Evolutionary conservation across 2,329 filamentous ascomycete species (phyloP).

Genomic region (Lanzia echinophila): DNA sequence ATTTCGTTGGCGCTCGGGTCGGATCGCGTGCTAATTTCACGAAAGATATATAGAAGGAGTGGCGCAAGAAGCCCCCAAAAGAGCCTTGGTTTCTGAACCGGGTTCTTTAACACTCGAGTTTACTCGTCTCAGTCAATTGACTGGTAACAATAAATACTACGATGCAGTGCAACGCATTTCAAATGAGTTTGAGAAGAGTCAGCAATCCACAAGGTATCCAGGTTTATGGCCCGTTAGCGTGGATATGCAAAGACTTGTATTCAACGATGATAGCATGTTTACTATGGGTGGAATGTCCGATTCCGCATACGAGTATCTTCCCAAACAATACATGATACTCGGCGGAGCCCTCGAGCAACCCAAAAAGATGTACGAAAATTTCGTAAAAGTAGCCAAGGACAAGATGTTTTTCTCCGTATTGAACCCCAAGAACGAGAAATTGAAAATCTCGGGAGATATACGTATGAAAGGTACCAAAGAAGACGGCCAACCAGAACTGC

Average conservation of each 20-base stretch:
- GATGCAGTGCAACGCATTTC: slow-evolving; percentile 54
- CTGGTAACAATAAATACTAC: slow-evolving; percentile 53
- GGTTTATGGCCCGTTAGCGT: slow-evolving; percentile 57
- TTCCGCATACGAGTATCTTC: slow-evolving; percentile 59
- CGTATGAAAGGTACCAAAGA: slow-evolving; percentile 29
- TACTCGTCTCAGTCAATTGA: slow-evolving; percentile 57
- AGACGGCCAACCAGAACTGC: slow-evolving; percentile 38
- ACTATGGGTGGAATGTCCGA: slow-evolving; percentile 51
- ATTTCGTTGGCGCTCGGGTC: neutral
- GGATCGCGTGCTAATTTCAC: neutral
- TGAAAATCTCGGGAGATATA: slow-evolving; percentile 45
- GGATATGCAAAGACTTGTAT: slow-evolving; percentile 38
- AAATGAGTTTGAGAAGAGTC: slow-evolving; percentile 49
- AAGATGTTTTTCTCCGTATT: slow-evolving; percentile 40
- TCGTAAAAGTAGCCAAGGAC: slow-evolving; percentile 40
- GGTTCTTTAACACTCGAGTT: slow-evolving; percentile 57
- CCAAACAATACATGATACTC: slow-evolving; percentile 37
- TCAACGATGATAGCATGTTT: slow-evolving; percentile 49
- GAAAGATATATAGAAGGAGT: slow-evolving; percentile 36
- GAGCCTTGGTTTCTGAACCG: slow-evolving; percentile 52
- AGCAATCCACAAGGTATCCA: slow-evolving; percentile 49
- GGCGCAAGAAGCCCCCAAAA: slow-evolving; percentile 51
- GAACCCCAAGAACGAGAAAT: slow-evolving; percentile 32
- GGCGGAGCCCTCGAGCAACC: slow-evolving; percentile 21
- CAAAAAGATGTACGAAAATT: slow-evolving; percentile 37